Percentiles rank a stretch among this genome's conserved stretches.
Conservation (phyloP, 305 asterid genomes). For the Solanum hybrid region DNA sequence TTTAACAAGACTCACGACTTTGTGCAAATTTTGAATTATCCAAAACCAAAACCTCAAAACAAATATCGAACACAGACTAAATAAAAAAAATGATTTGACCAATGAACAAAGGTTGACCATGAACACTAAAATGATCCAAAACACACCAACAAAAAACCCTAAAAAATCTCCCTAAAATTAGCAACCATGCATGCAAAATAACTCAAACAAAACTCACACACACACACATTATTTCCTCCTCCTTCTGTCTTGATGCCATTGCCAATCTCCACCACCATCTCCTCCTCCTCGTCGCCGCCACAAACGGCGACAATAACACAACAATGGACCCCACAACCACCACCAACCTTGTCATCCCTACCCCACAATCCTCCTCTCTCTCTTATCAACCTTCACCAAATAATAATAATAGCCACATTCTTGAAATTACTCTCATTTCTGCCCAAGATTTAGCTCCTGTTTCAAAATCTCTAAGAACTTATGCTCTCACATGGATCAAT, state of each 20-base stretch:
- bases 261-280: not conserved
- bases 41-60: not conserved
- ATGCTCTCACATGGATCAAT: constrained; percentile 40
- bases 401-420: constrained; percentile 13
- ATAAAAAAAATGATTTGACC: not conserved
- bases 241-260: not conserved
- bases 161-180: not conserved
- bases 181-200: not conserved
- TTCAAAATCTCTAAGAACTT: constrained; percentile 48
- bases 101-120: not conserved
- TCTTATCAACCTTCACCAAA: constrained; percentile 3
- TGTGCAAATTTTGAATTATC: not conserved
- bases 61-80: not conserved
- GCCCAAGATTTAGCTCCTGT: constrained; percentile 58
- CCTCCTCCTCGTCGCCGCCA: not conserved
- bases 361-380: constrained; percentile 20
- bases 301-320: not conserved
- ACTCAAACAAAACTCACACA: not conserved
- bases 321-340: not conserved
- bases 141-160: not conserved
- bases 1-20: not conserved
- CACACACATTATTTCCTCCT: not conserved
- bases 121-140: not conserved
- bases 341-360: not conserved
- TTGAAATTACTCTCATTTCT: constrained; percentile 47